Evolutionary conservation across 2,329 filamentous ascomycete genomes (phyloP).

Genomic region (Xylariomycetidae sp.): DNA sequence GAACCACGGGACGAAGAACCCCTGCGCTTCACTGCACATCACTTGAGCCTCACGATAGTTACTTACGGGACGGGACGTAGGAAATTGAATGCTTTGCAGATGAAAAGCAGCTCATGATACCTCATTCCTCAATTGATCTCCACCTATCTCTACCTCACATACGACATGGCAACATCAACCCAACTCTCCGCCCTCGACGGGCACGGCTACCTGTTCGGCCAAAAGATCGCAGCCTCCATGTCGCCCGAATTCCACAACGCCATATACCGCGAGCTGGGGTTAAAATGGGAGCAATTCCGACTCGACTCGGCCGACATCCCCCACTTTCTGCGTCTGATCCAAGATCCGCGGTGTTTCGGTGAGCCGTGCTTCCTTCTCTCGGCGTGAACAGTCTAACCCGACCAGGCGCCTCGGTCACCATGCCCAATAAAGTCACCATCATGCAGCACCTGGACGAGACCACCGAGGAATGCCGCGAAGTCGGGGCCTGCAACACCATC

Average conservation of each 20-base stretch:
- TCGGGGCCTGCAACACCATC: constrained; percentile 76
- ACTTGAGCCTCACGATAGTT: too few species aligned
- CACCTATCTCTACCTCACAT: too few species aligned
- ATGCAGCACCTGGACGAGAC: constrained; percentile 67
- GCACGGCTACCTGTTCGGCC: constrained; percentile 52
- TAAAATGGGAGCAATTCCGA: constrained; percentile 46
- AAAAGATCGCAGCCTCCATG: constrained; percentile 49
- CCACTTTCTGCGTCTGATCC: constrained; percentile 44
- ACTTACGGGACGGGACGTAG: too few species aligned
- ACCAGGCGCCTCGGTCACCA: constrained; percentile 57
- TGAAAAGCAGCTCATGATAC: too few species aligned
- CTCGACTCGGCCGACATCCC: constrained; percentile 46
- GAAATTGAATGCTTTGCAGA: too few species aligned
- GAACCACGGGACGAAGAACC: too few species aligned
- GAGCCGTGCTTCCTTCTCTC: constrained; percentile 16
- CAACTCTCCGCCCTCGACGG: constrained; percentile 28
- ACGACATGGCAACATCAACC: background rate
- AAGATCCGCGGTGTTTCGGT: constrained; percentile 58
- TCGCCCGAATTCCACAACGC: constrained; percentile 49
- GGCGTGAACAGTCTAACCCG: too few species aligned
- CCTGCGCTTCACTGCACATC: too few species aligned
- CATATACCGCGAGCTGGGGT: constrained; percentile 44
- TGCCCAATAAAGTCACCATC: constrained; percentile 79
- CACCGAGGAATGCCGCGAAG: constrained; percentile 64
- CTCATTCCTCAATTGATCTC: too few species aligned